Evolutionary conservation across 345 rosid genomes (phyloP), one percentile per base, ranked within the genome.

Genomic region (Gossypium raimondii): DNA sequence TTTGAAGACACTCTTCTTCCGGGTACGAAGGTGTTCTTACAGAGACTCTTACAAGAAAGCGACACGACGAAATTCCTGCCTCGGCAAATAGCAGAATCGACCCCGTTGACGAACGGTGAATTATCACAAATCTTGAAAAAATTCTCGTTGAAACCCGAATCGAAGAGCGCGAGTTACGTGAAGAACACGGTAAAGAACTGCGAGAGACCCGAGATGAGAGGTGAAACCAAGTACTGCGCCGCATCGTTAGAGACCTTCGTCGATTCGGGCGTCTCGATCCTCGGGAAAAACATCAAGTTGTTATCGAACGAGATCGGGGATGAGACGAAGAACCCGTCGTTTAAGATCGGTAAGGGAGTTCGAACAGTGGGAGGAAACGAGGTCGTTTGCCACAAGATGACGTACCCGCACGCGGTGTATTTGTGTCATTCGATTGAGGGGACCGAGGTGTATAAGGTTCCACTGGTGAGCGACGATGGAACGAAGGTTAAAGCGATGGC

Each of bases 211-310:
- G 86, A 73, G 48, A 87, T 94, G 16, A 65, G 82, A 77, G 97
- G 93, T 18, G 97, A 94, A 77, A 89, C 86, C 59, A 92, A 86
- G 74, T 85, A 83, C 34, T 92, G 97, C 57, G 88, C 94, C 2
- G 88, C 96, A 4, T 94, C 94, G 1, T 72, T 92, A 22, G 97
- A 92, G 78, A 89, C 96, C 0, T 90, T 92, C 87, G 72, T 90
- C 3, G 96, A 94, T 67, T 87, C 82, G 80, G 69, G 81, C 70
- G 86, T 84, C 16, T 83, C 89, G 9, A 84, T 82, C 82, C 87
- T 92, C 10, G 94, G 94, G 16, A 86, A 79, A 73, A 81, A 78
- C 7, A 79, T 92, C 2, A 69, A 75, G 51, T 87, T 82, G 48
- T 48, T 87, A 62, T 85, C 92, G 1, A 87, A 90, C 11, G 92